Conservation (phyloP, 2,329 filamentous ascomycete genomes). For the Gremmenia infestans region DNA sequence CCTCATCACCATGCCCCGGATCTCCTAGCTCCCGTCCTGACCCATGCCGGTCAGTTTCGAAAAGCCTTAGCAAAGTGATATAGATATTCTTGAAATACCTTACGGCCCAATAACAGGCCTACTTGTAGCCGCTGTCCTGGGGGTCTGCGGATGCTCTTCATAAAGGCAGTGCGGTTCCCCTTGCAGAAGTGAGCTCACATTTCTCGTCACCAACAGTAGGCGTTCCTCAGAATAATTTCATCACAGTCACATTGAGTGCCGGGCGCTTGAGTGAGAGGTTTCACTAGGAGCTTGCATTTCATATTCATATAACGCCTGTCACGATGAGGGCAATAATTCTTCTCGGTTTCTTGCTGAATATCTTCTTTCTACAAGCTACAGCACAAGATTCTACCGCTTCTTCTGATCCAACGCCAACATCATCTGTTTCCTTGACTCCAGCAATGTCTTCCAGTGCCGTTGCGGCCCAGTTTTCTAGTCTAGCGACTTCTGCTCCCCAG, state of each 20-base stretch:
- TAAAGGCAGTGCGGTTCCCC: constrained; percentile 14
- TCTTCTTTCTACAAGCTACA: constrained; percentile 18
- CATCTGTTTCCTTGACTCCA: constrained; percentile 24
- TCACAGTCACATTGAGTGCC: constrained; percentile 18
- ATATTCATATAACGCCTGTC: constrained; percentile 12
- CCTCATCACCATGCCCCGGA: background rate
- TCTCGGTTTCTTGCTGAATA: constrained; percentile 21
- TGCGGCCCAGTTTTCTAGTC: constrained; percentile 25
- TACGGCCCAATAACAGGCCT: constrained; percentile 26
- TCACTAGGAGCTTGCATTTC: constrained; percentile 3
- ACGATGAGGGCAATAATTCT: constrained; percentile 24
- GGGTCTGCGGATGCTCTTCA: constrained; percentile 13
- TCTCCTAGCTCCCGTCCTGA: constrained; percentile 10
- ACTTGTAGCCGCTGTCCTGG: constrained; percentile 19
- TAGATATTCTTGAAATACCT: constrained; percentile 1
- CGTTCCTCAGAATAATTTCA: constrained; percentile 9
- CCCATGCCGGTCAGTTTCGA: constrained; percentile 22
- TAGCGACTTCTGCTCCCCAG: constrained; percentile 27
- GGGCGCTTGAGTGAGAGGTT: constrained; percentile 14
- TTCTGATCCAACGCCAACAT: constrained; percentile 13
- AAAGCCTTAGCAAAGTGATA: constrained; percentile 3
- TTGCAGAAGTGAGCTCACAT: constrained; percentile 16
- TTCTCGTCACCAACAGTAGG: constrained; percentile 7
- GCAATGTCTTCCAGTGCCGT: constrained; percentile 31
- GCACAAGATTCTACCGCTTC: constrained; percentile 22